Base-by-base conservation (phyloP, 306 rosid genomes). In the Citrullus mucosospermus region DNA sequence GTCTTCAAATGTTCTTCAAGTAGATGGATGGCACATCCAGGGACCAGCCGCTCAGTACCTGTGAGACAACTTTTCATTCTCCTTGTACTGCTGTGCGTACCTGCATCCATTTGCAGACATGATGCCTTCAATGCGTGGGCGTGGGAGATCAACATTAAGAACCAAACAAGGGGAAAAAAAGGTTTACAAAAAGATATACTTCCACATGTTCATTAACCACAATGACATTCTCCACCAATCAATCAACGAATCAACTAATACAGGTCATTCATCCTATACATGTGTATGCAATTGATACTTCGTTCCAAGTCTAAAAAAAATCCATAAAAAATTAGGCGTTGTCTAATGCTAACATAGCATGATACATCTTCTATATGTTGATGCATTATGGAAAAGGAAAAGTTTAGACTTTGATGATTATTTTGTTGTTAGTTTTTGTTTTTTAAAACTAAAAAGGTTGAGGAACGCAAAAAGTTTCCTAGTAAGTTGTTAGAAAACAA, bases 21-120 rank as follows among this genome's bases (percentile, higher is more conserved):
- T 48, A 72, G 38, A 71, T 15, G 18, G 38, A 71, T 70, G 76
- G 6, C 57, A 22, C 6, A 25, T 12, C 46, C 28, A 50, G 28
- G 77, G 13, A 32, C 60, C 62, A 32, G 62, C 62, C 62, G 32
- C 39, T 85, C 84, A 87, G 80, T 83, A 87, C 80, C 87, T 81
- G 81, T 87, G 88, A 5, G 63, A 78, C 71, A 87, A 36, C 84
- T 87, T 87, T 82, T 87, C 90, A 38, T 83, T 81, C 80, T 87
- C 90, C 68, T 51, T 77, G 81, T 76, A 87, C 41, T 72, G 16
- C 79, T 85, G 81, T 44, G 80, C 88, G 58, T 87, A 87, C 82
- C 90, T 87, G 82, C 83, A 81, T 60, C 46, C 60, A 75, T 36
- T 57, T 30, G 12, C 32, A 22, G 12, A 70, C 25, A 63, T 14